Conservation (phyloP, 345 rosid genomes). For the Lumnitzera littorea region DNA sequence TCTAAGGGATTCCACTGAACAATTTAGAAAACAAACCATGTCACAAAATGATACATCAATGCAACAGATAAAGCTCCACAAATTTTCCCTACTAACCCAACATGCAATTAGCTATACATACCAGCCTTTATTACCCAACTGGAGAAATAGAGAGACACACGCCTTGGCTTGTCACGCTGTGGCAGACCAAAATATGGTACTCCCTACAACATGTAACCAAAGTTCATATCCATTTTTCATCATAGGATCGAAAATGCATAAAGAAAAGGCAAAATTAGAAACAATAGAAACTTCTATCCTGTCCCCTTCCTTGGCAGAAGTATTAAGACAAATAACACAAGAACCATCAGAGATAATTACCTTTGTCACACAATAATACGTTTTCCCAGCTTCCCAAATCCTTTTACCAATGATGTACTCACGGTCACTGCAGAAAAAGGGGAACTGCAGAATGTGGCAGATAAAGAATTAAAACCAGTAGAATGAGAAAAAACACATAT, state of each 20-base stretch:
- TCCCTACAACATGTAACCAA: slow-evolving; percentile 34
- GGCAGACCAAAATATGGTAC: slow-evolving; percentile 56
- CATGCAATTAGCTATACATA: slow-evolving; percentile 16
- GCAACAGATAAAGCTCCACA: neutral
- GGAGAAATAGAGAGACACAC: slow-evolving; percentile 81
- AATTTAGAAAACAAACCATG: slow-evolving; percentile 4
- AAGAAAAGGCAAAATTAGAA: slow-evolving; percentile 1
- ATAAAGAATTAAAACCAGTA: slow-evolving; percentile 2
- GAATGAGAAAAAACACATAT: neutral
- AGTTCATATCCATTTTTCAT: too few relatives aligned
- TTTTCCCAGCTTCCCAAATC: slow-evolving; percentile 83
- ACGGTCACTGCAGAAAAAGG: slow-evolving; percentile 93
- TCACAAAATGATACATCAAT: neutral
- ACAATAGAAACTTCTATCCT: neutral
- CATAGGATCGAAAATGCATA: neutral
- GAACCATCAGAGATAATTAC: slow-evolving; percentile 19
- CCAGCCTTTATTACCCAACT: slow-evolving; percentile 92
- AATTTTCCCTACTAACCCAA: neutral
- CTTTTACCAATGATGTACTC: slow-evolving; percentile 86
- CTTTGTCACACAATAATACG: slow-evolving; percentile 83
- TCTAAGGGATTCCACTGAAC: slow-evolving; percentile 79
- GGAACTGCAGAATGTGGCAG: slow-evolving; percentile 61
- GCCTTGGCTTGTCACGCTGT: slow-evolving; percentile 88
- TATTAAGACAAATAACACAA: neutral
- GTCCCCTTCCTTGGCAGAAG: neutral